phyloP scores from a whole-genome alignment of 148 eudicot genomes.

The Rheum nobile region DNA sequence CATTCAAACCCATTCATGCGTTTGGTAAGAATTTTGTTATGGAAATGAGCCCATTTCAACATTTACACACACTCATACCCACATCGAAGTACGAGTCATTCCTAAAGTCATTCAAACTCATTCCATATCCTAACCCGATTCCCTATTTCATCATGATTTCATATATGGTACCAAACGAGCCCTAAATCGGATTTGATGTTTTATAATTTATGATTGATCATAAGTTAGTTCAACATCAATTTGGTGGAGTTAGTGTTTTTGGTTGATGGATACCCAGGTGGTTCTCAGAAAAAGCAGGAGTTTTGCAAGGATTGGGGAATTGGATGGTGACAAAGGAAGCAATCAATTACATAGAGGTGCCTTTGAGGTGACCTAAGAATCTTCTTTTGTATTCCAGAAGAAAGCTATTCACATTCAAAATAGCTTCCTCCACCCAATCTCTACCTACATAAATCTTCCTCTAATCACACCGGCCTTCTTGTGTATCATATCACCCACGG shows the following conservation, averaged over 20 bases:
- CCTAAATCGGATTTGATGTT: too few species aligned
- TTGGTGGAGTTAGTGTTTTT: background rate
- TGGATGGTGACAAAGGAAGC: background rate
- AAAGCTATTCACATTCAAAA: background rate
- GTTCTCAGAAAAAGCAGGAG: background rate
- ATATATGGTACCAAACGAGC: too few species aligned
- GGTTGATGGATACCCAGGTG: background rate
- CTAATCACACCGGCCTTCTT: background rate
- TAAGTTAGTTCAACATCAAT: background rate
- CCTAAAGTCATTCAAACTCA: too few species aligned
- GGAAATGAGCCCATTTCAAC: too few species aligned
- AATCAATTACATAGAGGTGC: background rate
- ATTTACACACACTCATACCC: too few species aligned
- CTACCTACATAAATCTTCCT: background rate
- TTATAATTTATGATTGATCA: too few species aligned
- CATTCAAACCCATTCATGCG: too few species aligned
- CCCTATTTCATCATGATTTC: too few species aligned
- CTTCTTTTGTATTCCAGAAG: background rate
- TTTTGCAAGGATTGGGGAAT: background rate
- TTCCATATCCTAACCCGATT: too few species aligned
- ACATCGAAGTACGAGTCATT: too few species aligned
- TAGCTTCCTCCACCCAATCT: background rate
- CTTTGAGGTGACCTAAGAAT: background rate
- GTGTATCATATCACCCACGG: background rate
- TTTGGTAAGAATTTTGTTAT: too few species aligned